Evolutionary conservation across 305 asterid genomes (phyloP).

Genomic region (Solanum hybrid): DNA sequence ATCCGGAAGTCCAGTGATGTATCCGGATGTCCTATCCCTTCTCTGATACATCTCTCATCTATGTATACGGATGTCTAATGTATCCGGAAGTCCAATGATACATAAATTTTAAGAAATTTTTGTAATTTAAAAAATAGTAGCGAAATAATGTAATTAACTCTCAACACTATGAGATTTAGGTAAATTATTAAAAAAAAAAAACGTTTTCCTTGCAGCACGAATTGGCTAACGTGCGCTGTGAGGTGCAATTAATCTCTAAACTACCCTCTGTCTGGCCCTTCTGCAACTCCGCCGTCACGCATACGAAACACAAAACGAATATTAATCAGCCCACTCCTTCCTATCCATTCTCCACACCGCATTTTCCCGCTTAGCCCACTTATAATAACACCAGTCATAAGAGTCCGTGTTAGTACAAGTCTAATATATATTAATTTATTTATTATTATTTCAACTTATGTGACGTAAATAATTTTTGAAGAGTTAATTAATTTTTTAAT

Average conservation of each 20-base stretch:
- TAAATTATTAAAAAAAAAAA: too few species aligned
- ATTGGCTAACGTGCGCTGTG: background rate
- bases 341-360: background rate
- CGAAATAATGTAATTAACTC: too few species aligned
- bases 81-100: background rate
- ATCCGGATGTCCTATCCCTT: too few species aligned
- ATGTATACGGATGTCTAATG: too few species aligned
- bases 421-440: too few species aligned
- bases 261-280: background rate
- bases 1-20: too few species aligned
- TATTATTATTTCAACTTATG: too few species aligned
- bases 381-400: too few species aligned
- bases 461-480: background rate
- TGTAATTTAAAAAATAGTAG: too few species aligned
- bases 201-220: background rate
- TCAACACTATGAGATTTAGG: background rate
- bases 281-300: background rate
- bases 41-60: too few species aligned
- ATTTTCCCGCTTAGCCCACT: background rate
- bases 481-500: too few species aligned
- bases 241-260: background rate
- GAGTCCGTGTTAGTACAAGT: fast-evolving
- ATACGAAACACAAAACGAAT: background rate
- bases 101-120: too few species aligned
- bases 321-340: background rate